These are phyloP conservation scores for Ascochyta clinopodiicola DNA, from an alignment of 2,329 filamentous ascomycete species.

Conservation along the genomic window DNA sequence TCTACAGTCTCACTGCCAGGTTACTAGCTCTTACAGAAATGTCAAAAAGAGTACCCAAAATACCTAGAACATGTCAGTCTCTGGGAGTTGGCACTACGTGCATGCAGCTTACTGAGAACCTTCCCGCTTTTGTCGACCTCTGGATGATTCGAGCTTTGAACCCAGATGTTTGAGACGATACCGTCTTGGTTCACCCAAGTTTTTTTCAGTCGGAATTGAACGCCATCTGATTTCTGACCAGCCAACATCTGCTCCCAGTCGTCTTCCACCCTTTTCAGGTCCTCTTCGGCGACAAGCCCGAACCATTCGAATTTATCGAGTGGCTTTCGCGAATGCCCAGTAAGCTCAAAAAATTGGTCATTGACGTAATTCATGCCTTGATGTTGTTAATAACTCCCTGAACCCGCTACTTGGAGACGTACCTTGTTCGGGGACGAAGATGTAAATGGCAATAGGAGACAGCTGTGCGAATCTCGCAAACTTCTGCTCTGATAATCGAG, in stretches of 20 bases:
- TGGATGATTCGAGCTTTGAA: slow-evolving; percentile 34
- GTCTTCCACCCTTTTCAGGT: slow-evolving; percentile 22
- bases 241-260: slow-evolving; percentile 27
- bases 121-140: slow-evolving; percentile 33
- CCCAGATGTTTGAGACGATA: slow-evolving; percentile 31
- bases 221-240: slow-evolving; percentile 21
- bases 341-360: slow-evolving; percentile 38
- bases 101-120: slow-evolving; percentile 25
- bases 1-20: neutral
- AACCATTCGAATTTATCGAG: slow-evolving; percentile 28
- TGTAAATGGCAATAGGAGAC: slow-evolving; percentile 36
- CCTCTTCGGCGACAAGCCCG: slow-evolving; percentile 29
- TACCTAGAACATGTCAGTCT: slow-evolving; percentile 16
- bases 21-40: slow-evolving; percentile 28
- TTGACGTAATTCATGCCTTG: slow-evolving; percentile 39
- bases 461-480: slow-evolving; percentile 37
- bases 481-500: slow-evolving; percentile 32
- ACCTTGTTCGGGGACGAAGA: slow-evolving; percentile 31
- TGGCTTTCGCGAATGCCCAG: slow-evolving; percentile 22
- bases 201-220: slow-evolving; percentile 37
- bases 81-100: too few species aligned
- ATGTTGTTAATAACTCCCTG: neutral
- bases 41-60: slow-evolving; percentile 47
- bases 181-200: slow-evolving; percentile 38
- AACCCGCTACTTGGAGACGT: neutral